A percentile compares a stretch with the other conserved stretches of the same genome.
Evolutionary conservation across 108 stramenopile species (phyloP).

Genomic region (Chaetoceros tenuissimus): DNA sequence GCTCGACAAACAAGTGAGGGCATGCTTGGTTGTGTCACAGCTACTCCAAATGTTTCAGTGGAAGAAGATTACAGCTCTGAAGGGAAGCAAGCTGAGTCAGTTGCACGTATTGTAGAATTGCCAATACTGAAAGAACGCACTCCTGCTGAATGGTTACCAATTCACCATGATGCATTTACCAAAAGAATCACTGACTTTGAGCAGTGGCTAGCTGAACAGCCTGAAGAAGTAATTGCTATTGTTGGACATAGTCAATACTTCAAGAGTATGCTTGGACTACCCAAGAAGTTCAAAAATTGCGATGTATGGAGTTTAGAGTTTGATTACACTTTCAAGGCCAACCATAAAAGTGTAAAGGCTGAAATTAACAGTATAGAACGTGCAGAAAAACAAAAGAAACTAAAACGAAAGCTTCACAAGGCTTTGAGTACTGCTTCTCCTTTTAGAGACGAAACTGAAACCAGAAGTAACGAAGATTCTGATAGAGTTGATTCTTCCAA

Average conservation of each 20-base stretch:
- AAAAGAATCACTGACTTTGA: slow-evolving; percentile 11
- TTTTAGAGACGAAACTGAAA: neutral
- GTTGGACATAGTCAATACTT: slow-evolving; percentile 22
- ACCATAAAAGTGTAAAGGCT: neutral
- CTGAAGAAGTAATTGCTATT: slow-evolving; percentile 10
- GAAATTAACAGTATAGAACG: neutral
- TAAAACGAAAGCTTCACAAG: neutral
- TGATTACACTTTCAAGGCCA: neutral
- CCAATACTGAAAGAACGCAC: slow-evolving; percentile 37
- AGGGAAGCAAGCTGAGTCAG: slow-evolving; percentile 3
- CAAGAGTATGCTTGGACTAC: slow-evolving; percentile 13
- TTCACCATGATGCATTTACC: slow-evolving; percentile 19
- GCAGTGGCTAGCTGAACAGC: slow-evolving; percentile 2
- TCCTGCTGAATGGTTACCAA: slow-evolving; percentile 51
- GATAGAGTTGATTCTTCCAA: neutral
- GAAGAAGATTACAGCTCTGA: slow-evolving; percentile 5
- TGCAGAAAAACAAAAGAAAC: neutral
- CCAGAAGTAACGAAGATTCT: neutral
- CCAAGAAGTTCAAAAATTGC: slow-evolving; percentile 16
- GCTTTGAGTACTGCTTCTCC: neutral
- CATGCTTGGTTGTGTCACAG: slow-evolving; percentile 36
- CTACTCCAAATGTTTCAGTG: neutral
- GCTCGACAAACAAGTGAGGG: slow-evolving; percentile 54
- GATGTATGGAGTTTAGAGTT: slow-evolving; percentile 16
- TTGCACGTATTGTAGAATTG: slow-evolving; percentile 33